Base-by-base conservation (phyloP, 257 asterid genomes). In the Apocynum venetum region DNA sequence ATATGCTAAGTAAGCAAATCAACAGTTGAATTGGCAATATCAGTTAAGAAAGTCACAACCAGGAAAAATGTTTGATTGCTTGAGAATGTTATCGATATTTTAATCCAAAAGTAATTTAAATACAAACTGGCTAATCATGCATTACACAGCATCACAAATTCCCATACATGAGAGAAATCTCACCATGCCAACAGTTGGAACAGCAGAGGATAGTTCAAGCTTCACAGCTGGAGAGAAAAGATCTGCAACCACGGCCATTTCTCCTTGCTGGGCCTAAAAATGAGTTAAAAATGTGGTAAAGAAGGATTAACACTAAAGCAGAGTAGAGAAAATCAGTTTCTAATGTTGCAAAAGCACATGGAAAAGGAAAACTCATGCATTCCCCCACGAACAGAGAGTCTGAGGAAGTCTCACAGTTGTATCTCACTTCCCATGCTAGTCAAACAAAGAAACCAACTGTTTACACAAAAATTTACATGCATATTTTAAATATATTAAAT, bases 141-240 rank as follows among this genome's bases (percentile, higher is more conserved):
- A 52, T 65, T 40, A 3, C 57, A 49, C 10, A 48, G 19, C 6
- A 51, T 4, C 72, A 11, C 10, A 4, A 41, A 15, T 72, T 51
- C 19, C 36, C 38, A 63, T 57, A 74, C 4, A 15, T 4, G 53
- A 51, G 49, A 63, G 25, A 14, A 60, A 77, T 74, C 92, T 86
- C 71, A 92, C 97, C 94, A 83, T 74, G 89, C 96, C 94, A 83
- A 83, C 66, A 71, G 91, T 83, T 61, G 99, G 99, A 78, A 93
- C 89, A 75, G 89, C 82, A 78, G 97, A 86, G 47, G 94, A 83
- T 77, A 95, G 76, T 80, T 89, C 89, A 71, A 95, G 79, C 85
- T 88, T 87, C 89, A 88, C 90, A 73, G 89, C 91, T 40, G 98
- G 93, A 15, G 89, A 87, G 0, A 92, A 91, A 81, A 93, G 89